Evolutionary conservation across 139 green algal genomes (phyloP).

Genomic region (Parachlorella kessleri): DNA sequence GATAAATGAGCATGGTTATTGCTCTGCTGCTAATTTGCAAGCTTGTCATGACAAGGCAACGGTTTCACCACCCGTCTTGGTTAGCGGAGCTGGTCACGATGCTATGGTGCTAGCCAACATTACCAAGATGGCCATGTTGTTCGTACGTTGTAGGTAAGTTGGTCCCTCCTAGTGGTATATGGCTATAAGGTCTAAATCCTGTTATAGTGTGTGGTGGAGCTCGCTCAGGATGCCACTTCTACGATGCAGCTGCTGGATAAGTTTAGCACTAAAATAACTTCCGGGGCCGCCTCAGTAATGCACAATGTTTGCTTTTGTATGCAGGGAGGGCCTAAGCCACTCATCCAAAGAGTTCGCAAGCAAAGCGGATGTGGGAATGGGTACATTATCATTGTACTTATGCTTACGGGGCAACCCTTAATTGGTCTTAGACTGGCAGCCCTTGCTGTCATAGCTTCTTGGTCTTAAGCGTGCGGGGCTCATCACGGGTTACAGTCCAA

Average conservation of each 20-base stretch:
- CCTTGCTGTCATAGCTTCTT: too few relatives aligned
- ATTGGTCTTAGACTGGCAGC: neutral
- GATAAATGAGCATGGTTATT: neutral
- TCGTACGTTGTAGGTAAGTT: constrained; percentile 69
- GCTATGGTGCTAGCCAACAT: constrained; percentile 82
- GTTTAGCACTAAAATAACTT: neutral
- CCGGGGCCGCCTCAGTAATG: neutral
- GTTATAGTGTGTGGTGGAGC: neutral
- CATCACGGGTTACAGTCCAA: too few relatives aligned
- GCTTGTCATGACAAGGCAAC: neutral
- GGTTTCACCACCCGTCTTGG: constrained; percentile 52
- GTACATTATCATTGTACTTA: neutral
- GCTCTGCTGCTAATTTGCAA: constrained; percentile 9
- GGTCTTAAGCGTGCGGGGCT: too few relatives aligned
- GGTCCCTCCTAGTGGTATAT: neutral
- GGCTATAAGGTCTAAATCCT: neutral
- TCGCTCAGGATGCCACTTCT: neutral
- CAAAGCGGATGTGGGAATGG: constrained; percentile 62
- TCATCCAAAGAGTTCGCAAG: constrained; percentile 77
- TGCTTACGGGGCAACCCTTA: neutral
- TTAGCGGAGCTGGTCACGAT: constrained; percentile 92
- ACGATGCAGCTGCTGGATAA: neutral
- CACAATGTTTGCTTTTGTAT: constrained; percentile 15
- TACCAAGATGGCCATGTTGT: constrained; percentile 86
- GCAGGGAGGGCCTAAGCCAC: constrained; percentile 78